Percentiles rank a stretch among this genome's conserved stretches.
These are phyloP conservation scores for Pyrenophora teres DNA, from an alignment of 2,329 filamentous ascomycete species.

Conservation along the genomic window DNA sequence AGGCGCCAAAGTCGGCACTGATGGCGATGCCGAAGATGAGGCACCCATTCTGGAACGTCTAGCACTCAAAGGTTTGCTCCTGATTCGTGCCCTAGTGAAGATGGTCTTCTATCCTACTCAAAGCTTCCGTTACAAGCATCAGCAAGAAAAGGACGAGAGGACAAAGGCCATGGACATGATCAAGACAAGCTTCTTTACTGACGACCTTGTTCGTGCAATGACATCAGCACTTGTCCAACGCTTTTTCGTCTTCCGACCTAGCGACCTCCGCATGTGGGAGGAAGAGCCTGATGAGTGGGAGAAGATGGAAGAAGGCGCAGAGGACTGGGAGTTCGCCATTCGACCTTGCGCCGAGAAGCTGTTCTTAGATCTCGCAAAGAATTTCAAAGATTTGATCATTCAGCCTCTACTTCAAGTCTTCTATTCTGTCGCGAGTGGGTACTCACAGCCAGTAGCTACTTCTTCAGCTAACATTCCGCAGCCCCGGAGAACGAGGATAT, in stretches of 20 bases:
- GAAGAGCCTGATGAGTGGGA: conserved; percentile 97
- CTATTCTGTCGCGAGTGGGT: conserved; percentile 70
- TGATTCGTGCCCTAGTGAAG: conserved; percentile 80
- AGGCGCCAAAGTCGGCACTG: conserved; percentile 49
- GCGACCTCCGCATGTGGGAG: conserved; percentile 89
- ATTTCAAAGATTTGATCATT: conserved; percentile 82
- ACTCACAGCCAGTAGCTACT: neutral
- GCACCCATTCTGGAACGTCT: conserved; percentile 73
- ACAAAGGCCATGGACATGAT: conserved; percentile 70
- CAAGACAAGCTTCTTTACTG: conserved; percentile 74
- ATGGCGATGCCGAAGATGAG: conserved; percentile 55
- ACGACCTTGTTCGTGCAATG: conserved; percentile 77
- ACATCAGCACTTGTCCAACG: conserved; percentile 84
- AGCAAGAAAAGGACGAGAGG: conserved; percentile 76
- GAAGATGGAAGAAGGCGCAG: conserved; percentile 81
- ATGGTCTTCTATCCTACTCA: conserved; percentile 82
- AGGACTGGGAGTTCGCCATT: conserved; percentile 85
- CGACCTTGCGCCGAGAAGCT: conserved; percentile 91
- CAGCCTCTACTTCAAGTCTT: conserved; percentile 84
- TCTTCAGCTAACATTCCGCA: conserved; percentile 34
- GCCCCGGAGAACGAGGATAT: conserved; percentile 69
- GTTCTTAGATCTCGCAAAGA: conserved; percentile 86
- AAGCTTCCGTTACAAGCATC: conserved; percentile 80
- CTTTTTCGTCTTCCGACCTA: conserved; percentile 84
- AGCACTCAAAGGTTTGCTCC: conserved; percentile 78